Evolutionary conservation across 441 rosid genomes (phyloP).

Genomic region (Corymbia citriodora): DNA sequence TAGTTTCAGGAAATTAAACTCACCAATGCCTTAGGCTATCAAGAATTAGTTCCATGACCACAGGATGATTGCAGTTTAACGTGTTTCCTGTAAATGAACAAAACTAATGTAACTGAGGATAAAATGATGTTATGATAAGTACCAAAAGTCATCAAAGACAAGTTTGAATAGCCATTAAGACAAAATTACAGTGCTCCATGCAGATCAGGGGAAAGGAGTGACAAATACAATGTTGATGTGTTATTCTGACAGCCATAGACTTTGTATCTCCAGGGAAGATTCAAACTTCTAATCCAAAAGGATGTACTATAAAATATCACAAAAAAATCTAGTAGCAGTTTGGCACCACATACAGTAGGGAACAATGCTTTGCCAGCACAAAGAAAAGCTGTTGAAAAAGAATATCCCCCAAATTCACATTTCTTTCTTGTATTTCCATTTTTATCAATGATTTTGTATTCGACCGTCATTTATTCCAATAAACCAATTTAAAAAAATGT

Average conservation of each 20-base stretch:
- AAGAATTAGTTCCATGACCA: conserved; percentile 86
- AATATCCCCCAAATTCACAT: not conserved
- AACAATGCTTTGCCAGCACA: not conserved
- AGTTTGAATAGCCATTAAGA: not conserved
- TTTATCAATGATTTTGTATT: not conserved
- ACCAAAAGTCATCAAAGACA: not conserved
- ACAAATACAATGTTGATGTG: not conserved
- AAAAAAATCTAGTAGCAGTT: not conserved
- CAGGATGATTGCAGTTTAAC: conserved; percentile 89
- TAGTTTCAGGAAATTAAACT: conserved; percentile 1
- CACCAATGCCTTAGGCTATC: conserved; percentile 97
- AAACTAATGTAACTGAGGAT: conserved; percentile 8
- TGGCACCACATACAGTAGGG: not conserved
- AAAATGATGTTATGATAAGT: not conserved
- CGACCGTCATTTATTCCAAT: not conserved
- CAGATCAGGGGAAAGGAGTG: not conserved
- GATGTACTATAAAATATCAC: not conserved
- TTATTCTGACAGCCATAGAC: not conserved
- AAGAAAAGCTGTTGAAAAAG: not conserved
- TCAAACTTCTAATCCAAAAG: not conserved
- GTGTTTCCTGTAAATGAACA: conserved; percentile 68
- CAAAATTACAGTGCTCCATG: not conserved
- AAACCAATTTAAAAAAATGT: not conserved
- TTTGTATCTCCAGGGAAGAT: not conserved
- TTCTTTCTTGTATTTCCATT: not conserved